phyloP scores from a whole-genome alignment of 2,329 filamentous ascomycete genomes.

The Ascochyta rabiei region DNA sequence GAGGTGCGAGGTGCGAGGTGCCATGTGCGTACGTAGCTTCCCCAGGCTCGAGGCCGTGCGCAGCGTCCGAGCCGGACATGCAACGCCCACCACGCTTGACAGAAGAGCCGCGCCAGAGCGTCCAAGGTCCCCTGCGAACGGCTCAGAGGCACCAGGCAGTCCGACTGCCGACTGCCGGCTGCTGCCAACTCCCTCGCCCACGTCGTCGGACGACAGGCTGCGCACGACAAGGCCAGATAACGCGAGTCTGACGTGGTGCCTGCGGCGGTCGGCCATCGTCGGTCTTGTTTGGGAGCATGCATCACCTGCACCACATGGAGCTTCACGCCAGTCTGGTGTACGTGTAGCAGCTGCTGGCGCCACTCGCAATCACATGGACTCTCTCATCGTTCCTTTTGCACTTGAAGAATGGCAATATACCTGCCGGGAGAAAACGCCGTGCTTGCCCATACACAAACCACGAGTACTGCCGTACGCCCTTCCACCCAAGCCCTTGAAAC shows the following conservation, averaged over 20 bases:
- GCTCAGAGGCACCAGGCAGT: neutral
- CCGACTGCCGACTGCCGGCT: neutral
- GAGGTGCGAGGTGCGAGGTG: too few relatives aligned
- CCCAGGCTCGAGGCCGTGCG: slow-evolving; percentile 14
- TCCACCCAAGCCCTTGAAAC: neutral
- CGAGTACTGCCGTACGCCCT: neutral
- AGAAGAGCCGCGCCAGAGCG: slow-evolving; percentile 1
- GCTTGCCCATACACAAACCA: slow-evolving; percentile 2
- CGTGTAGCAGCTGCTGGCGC: neutral
- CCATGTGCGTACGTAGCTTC: slow-evolving; percentile 16
- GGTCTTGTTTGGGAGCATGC: neutral
- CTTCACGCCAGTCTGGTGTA: neutral
- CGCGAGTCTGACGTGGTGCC: slow-evolving; percentile 17
- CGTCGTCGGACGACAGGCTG: slow-evolving; percentile 4
- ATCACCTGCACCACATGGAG: neutral
- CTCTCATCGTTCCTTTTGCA: neutral
- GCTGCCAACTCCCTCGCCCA: neutral
- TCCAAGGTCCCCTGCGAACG: neutral
- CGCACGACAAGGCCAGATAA: slow-evolving; percentile 34
- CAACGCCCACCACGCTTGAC: slow-evolving; percentile 12
- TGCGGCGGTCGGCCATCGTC: neutral
- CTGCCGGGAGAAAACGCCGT: neutral
- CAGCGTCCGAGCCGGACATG: slow-evolving; percentile 11
- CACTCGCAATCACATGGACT: neutral
- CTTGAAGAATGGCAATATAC: neutral